Base-by-base conservation (phyloP, 177 flowering plant genomes). In the Telopea speciosissima region DNA sequence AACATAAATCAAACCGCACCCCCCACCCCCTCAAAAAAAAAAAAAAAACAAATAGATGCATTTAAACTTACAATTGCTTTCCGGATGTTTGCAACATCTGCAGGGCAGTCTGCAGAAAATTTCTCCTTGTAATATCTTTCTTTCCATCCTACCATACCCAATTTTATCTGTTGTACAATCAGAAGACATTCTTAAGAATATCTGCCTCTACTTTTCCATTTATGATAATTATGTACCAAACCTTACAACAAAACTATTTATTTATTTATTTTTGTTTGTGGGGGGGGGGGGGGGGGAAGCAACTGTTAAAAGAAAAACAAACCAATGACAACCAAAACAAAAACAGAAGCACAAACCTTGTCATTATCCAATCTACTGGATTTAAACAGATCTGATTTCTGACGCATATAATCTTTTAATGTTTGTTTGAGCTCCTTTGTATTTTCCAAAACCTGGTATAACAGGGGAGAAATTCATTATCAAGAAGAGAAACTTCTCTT, bases 111-210 rank as follows among this genome's bases (percentile, higher is more conserved):
- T 0, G 78, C 81, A 3, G 58, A 63, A 74, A 85, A 84, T 52
- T 87, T 85, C 36, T 75, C 76, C n/a, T 79, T 69, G 52, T 85
- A 85, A 59, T 85, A 87, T 24, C 88, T 70, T 24, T 80, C 66
- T 52, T 72, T 85, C 75, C 71, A 85, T 0, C 88, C 87, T 0
- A 21, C 66, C 21, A 54, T 24, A 14, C 85, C 86, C 24, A 84
- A 68, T 66, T 63, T 78, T 23, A 85, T 77, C 90, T 85, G 77
- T 26, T 44, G 22, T 44, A 13, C 49, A 44, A 13, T 44, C 64
- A 26, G 40, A 26, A 56, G 28, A 21, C 23, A 67, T 23, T 22
- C n/a, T 36, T 16, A 14, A 54, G n/a, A 54, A 54, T 44, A 44
- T 44, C 49, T 3, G 49, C 49, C 49, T 9, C 31, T 44, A 44